Evolutionary conservation across 108 stramenopile species (phyloP).

Genomic region (Pseudonitzschia multiseries): DNA sequence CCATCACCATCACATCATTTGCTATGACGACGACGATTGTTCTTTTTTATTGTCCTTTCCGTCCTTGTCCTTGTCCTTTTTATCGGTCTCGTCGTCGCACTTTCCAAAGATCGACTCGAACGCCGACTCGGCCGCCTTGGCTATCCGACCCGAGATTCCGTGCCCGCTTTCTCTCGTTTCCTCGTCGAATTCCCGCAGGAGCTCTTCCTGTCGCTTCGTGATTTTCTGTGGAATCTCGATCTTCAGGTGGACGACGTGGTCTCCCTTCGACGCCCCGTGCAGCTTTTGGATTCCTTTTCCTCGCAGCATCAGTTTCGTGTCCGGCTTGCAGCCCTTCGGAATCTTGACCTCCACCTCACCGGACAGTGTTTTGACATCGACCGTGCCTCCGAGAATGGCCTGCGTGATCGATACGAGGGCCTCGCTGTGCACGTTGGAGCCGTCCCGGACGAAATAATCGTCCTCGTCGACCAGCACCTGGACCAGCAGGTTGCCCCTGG

Average conservation of each 20-base stretch:
- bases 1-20: not conserved
- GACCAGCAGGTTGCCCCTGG: conserved; percentile 87
- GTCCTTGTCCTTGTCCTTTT: conserved; percentile 17
- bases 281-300: conserved; percentile 89
- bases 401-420: conserved; percentile 78
- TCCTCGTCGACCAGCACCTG: conserved; percentile 86
- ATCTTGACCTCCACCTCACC: conserved; percentile 96
- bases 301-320: conserved; percentile 87
- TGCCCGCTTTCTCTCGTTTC: conserved; percentile 59
- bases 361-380: conserved; percentile 92
- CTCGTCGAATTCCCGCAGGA: conserved; percentile 90
- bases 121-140: conserved; percentile 71
- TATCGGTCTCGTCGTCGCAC: conserved; percentile 19
- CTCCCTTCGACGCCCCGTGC: conserved; percentile 64
- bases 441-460: conserved; percentile 89
- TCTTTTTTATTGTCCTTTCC: conserved; percentile 8
- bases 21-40: conserved; percentile 11
- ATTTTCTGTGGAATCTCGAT: conserved; percentile 90
- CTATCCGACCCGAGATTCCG: conserved; percentile 67
- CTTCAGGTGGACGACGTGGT: conserved; percentile 94
- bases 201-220: conserved; percentile 87
- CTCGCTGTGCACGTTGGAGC: conserved; percentile 81
- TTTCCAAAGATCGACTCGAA: conserved; percentile 71
- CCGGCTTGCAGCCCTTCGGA: conserved; percentile 90
- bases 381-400: conserved; percentile 90